phyloP scores from a whole-genome alignment of 1,284 basidiomycete genomes.

The Cutaneotrichosporon sp. region DNA sequence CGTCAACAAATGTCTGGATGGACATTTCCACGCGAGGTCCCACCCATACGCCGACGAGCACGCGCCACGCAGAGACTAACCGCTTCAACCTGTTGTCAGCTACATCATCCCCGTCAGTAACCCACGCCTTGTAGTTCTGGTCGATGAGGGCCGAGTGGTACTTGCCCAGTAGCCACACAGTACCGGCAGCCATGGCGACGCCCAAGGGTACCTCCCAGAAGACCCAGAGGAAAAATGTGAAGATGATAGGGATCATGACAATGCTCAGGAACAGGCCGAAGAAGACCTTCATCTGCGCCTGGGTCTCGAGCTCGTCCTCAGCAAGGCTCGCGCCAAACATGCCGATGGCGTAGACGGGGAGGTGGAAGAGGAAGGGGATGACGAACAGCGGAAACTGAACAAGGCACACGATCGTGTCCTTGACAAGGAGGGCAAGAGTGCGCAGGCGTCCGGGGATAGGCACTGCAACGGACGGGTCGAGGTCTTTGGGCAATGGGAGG shows the following conservation, averaged over 20 bases:
- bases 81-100: slow-evolving; percentile 55
- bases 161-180: slow-evolving; percentile 65
- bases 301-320: slow-evolving; percentile 76
- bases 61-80: slow-evolving; percentile 78
- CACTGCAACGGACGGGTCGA: slow-evolving; percentile 68
- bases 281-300: slow-evolving; percentile 86
- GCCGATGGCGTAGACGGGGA: slow-evolving; percentile 75
- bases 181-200: slow-evolving; percentile 50
- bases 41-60: slow-evolving; percentile 82
- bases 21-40: slow-evolving; percentile 74
- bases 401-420: slow-evolving; percentile 65
- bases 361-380: slow-evolving; percentile 71
- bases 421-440: slow-evolving; percentile 69
- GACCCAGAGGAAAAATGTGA: slow-evolving; percentile 74
- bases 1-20: slow-evolving; percentile 60
- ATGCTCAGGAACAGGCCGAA: slow-evolving; percentile 70
- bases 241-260: slow-evolving; percentile 71
- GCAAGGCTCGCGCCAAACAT: slow-evolving; percentile 66
- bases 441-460: slow-evolving; percentile 73
- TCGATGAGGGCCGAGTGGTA: slow-evolving; percentile 58
- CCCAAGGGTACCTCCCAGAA: slow-evolving; percentile 63
- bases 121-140: slow-evolving; percentile 75
- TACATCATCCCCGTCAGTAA: slow-evolving; percentile 9
- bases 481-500: slow-evolving; percentile 59
- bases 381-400: slow-evolving; percentile 79